Evolutionary conservation across 805 yeast genomes (phyloP).

Genomic region (Lachancea thermotolerans): DNA sequence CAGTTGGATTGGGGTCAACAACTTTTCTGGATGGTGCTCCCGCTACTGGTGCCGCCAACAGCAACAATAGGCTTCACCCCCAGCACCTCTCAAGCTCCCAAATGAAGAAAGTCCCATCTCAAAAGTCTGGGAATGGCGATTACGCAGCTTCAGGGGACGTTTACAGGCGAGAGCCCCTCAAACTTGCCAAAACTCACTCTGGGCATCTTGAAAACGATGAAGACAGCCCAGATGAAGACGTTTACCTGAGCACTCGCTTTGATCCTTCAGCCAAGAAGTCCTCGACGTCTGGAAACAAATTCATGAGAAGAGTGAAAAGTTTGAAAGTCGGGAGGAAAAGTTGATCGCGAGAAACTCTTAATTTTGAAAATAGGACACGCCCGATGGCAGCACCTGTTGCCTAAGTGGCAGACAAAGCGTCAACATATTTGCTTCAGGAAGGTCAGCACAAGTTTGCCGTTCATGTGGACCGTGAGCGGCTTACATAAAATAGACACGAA

Average conservation of each 20-base stretch:
- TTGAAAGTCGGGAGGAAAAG: slow-evolving; percentile 59
- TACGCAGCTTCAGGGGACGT: slow-evolving; percentile 10
- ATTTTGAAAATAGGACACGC: too few species aligned
- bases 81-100: slow-evolving; percentile 40
- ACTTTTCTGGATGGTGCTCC: slow-evolving; percentile 97
- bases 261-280: slow-evolving; percentile 23
- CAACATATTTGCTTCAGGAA: too few species aligned
- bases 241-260: slow-evolving; percentile 26
- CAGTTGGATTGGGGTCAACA: slow-evolving; percentile 85
- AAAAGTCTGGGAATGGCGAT: slow-evolving; percentile 40
- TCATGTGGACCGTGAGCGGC: too few species aligned
- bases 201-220: slow-evolving; percentile 16
- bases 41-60: slow-evolving; percentile 50
- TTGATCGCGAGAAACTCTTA: not conserved
- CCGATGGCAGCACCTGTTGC: too few species aligned
- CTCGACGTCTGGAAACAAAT: slow-evolving; percentile 42
- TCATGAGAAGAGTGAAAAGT: slow-evolving; percentile 82
- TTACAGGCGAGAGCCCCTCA: slow-evolving; percentile 11
- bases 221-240: slow-evolving; percentile 26
- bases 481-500: too few species aligned
- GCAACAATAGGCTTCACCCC: slow-evolving; percentile 31
- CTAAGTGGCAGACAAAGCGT: too few species aligned
- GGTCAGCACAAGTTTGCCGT: too few species aligned
- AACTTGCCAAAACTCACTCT: slow-evolving; percentile 17
- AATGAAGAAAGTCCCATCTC: slow-evolving; percentile 79